Evolutionary conservation across 495 filamentous ascomycete species (phyloP).

Genomic region (Tuber indicum): DNA sequence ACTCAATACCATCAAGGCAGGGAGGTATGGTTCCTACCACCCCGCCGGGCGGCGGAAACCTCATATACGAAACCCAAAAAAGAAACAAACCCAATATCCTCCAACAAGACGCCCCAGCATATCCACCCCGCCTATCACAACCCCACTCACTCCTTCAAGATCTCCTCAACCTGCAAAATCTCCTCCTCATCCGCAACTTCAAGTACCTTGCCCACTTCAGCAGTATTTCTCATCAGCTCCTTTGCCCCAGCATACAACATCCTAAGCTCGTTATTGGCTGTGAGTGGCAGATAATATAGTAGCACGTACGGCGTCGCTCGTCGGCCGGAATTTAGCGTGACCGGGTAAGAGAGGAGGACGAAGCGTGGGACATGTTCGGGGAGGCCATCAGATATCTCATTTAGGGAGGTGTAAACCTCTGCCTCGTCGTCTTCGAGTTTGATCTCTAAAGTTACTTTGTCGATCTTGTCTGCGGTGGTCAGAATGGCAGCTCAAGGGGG

Average conservation of each 20-base stretch:
- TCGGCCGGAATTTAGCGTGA: constrained; percentile 48
- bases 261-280: constrained; percentile 71
- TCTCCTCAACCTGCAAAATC: constrained; percentile 41
- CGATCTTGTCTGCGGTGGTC: constrained; percentile 61
- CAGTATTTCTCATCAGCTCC: constrained; percentile 85
- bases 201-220: constrained; percentile 53
- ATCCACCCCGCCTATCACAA: not conserved
- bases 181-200: constrained; percentile 37
- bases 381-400: constrained; percentile 75
- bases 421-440: constrained; percentile 61
- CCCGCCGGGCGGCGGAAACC: not conserved
- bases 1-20: not conserved
- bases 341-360: constrained; percentile 79
- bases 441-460: constrained; percentile 81
- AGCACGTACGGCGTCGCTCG: constrained; percentile 79
- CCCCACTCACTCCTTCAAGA: constrained; percentile 16
- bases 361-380: constrained; percentile 89
- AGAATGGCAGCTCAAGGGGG: not conserved
- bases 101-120: not conserved
- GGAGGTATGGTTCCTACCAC: not conserved
- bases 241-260: constrained; percentile 96
- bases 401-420: constrained; percentile 68
- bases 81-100: not conserved
- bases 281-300: constrained; percentile 84
- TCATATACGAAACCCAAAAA: not conserved